Evolutionary conservation across 768 basidiomycete species (phyloP).

Genomic region (Megacollybia marginata): DNA sequence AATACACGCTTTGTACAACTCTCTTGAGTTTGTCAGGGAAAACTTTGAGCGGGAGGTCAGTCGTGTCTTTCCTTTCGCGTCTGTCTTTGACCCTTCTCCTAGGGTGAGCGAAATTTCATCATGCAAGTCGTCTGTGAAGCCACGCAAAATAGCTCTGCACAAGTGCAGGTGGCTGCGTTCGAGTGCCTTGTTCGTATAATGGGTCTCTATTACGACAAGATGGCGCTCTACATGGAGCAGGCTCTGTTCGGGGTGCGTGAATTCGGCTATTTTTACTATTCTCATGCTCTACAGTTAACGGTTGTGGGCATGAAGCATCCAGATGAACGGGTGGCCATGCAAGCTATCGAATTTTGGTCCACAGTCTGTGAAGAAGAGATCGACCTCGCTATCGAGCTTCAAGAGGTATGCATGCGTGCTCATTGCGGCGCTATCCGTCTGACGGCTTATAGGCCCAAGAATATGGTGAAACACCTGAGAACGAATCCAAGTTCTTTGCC

Average conservation of each 20-base stretch:
- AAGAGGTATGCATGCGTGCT: conserved; percentile 53
- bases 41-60: conserved; percentile 96
- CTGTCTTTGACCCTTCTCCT: conserved; percentile 2
- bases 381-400: conserved; percentile 83
- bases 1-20: conserved; percentile 88
- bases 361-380: conserved; percentile 98
- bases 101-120: conserved; percentile 99
- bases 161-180: conserved; percentile 93
- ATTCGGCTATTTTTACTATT: conserved; percentile 5
- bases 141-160: conserved; percentile 73
- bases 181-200: conserved; percentile 95
- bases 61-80: conserved; percentile 6
- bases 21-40: conserved; percentile 93
- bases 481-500: conserved; percentile 86
- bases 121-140: conserved; percentile 99
- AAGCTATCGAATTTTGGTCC: conserved; percentile 99
- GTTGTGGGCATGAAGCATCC: conserved; percentile 95
- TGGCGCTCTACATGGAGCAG: conserved; percentile 99
- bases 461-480: conserved; percentile 81
- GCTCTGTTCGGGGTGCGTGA: conserved; percentile 87
- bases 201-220: conserved; percentile 98
- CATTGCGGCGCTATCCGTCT: not conserved
- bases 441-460: conserved; percentile 62
- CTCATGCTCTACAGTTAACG: conserved; percentile 54
- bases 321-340: conserved; percentile 87